phyloP scores from a whole-genome alignment of 1,284 basidiomycete genomes.

The Inonotus hispidus region DNA sequence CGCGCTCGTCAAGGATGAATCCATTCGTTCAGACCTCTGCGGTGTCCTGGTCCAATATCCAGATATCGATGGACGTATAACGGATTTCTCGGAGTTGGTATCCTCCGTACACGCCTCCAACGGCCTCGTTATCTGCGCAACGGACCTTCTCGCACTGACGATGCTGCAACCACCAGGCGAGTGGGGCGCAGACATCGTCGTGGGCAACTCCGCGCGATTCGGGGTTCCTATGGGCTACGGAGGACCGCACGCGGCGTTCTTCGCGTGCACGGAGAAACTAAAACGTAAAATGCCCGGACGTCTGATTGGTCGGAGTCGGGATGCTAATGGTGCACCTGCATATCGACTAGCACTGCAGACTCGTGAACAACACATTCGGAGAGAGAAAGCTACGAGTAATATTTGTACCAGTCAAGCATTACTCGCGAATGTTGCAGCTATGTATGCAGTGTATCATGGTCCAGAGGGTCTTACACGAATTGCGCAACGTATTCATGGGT shows the following conservation, averaged over 20 bases:
- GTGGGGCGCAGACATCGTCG: constrained; percentile 96
- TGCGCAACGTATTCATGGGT: constrained; percentile 86
- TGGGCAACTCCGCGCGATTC: constrained; percentile 94
- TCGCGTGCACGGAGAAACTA: constrained; percentile 87
- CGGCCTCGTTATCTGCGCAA: constrained; percentile 81
- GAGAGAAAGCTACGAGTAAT: constrained; percentile 93
- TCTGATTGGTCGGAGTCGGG: constrained; percentile 87
- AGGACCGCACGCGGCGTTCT: constrained; percentile 94
- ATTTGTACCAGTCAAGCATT: constrained; percentile 93
- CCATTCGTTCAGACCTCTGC: constrained; percentile 62
- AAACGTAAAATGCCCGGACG: constrained; percentile 98
- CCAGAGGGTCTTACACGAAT: constrained; percentile 83
- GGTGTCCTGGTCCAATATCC: constrained; percentile 93
- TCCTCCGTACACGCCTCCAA: constrained; percentile 69
- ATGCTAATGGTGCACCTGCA: constrained; percentile 79
- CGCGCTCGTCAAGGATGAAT: constrained; percentile 47
- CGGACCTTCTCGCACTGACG: constrained; percentile 90
- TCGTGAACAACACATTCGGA: constrained; percentile 93
- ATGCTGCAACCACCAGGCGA: constrained; percentile 95
- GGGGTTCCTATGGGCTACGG: constrained; percentile 91
- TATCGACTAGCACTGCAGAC: constrained; percentile 95
- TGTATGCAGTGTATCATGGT: constrained; percentile 98
- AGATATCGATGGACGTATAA: constrained; percentile 82
- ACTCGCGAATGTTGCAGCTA: constrained; percentile 94
- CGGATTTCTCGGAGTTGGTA: constrained; percentile 70